Evolutionary conservation across 2,329 filamentous ascomycete genomes (phyloP).

Genomic region (Cadophora malorum): DNA sequence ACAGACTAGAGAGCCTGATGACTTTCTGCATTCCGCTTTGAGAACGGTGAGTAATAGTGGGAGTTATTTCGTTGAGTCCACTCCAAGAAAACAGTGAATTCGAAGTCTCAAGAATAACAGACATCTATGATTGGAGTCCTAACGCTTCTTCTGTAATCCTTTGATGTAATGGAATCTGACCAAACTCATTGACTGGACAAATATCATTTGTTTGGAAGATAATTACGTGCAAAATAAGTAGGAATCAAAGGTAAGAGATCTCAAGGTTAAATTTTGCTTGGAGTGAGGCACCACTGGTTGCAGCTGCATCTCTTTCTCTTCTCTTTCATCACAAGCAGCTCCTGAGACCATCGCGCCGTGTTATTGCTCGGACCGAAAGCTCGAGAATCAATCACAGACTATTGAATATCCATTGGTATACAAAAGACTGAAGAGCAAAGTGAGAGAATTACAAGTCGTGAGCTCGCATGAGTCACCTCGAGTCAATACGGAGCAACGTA

Average conservation of each 20-base stretch:
- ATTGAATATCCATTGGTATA: neutral
- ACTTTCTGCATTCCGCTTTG: neutral
- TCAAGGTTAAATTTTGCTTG: neutral
- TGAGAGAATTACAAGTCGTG: neutral
- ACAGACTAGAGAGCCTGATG: neutral
- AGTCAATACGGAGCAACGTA: neutral
- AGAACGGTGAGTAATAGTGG: neutral
- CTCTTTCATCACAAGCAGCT: neutral
- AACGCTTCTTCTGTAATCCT: neutral
- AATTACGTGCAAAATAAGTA: neutral
- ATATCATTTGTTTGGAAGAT: too few species aligned
- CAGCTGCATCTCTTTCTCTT: neutral
- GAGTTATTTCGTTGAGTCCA: neutral
- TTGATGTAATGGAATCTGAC: neutral
- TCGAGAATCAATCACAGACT: neutral
- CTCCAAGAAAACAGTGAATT: neutral
- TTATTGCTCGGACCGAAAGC: neutral
- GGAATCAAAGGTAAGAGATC: neutral
- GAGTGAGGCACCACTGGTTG: neutral
- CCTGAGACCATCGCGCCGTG: neutral
- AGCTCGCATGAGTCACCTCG: neutral
- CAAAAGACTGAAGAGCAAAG: neutral
- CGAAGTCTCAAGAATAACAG: neutral
- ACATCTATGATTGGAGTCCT: neutral
- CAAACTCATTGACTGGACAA: neutral